Evolutionary conservation across 192 early-diverging fungal genomes (phyloP).

Genomic region (Allomyces javanicus): DNA sequence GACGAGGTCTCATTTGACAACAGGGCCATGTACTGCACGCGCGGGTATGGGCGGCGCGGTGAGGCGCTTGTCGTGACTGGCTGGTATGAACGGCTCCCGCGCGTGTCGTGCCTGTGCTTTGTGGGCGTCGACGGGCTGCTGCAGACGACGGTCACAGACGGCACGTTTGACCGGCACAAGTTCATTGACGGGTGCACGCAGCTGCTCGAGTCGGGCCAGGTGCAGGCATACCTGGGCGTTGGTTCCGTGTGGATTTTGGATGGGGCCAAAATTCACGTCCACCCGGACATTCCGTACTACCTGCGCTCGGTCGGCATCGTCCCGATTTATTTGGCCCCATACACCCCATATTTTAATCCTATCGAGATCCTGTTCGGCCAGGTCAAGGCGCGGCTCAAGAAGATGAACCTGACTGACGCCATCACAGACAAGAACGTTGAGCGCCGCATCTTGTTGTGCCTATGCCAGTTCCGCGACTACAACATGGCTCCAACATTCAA

Average conservation of each 20-base stretch:
- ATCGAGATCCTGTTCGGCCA: conserved; percentile 14
- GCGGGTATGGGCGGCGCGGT: background rate
- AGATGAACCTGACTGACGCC: no score
- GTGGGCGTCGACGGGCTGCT: background rate
- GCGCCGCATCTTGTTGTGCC: no score
- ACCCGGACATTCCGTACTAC: background rate
- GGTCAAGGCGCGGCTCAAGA: conserved; percentile 4
- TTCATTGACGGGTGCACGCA: background rate
- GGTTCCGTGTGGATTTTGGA: background rate
- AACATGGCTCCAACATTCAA: no score
- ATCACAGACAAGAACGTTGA: no score
- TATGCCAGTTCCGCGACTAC: no score
- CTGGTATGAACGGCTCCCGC: background rate
- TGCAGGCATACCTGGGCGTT: background rate
- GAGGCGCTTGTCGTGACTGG: background rate
- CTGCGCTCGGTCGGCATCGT: conserved; percentile 1
- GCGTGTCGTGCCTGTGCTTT: background rate
- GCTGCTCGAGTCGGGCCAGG: background rate
- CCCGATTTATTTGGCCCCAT: conserved; percentile 9
- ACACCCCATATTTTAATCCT: conserved; percentile 12
- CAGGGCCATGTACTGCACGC: background rate
- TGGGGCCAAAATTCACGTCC: background rate
- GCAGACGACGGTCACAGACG: background rate
- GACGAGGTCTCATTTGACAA: background rate
- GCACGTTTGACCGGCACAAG: background rate